A percentile compares a stretch with the other conserved stretches of the same genome.
Evolutionary conservation across 1,284 basidiomycete species (phyloP).

Genomic region (Quambalaria eucalypti): DNA sequence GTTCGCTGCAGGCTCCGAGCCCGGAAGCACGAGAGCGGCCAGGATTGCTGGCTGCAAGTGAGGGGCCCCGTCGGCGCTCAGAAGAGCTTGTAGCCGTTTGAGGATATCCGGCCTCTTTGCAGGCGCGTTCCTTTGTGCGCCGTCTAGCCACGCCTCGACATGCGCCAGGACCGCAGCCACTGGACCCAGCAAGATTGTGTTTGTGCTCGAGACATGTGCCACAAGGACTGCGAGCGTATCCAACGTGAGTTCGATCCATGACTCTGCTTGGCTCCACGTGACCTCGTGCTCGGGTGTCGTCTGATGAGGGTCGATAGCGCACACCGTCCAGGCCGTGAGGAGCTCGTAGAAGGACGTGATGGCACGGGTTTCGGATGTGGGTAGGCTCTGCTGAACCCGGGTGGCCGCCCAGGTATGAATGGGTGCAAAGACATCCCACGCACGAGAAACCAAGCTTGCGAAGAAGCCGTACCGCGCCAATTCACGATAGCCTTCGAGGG

Average conservation of each 20-base stretch:
- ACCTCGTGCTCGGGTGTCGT: slow-evolving; percentile 43
- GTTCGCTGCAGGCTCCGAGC: too few relatives aligned
- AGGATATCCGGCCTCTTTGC: too few relatives aligned
- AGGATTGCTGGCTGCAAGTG: too few relatives aligned
- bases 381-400: neutral
- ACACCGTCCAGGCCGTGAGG: slow-evolving; percentile 66
- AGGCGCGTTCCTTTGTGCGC: neutral
- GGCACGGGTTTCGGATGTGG: slow-evolving; percentile 4
- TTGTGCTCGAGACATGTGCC: neutral
- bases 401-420: neutral
- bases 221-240: neutral
- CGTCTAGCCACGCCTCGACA: neutral
- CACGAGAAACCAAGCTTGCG: slow-evolving; percentile 55
- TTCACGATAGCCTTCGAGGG: slow-evolving; percentile 60
- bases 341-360: slow-evolving; percentile 48
- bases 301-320: slow-evolving; percentile 76
- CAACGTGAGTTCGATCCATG: neutral
- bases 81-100: neutral
- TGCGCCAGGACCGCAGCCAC: neutral
- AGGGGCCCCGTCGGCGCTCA: too few relatives aligned
- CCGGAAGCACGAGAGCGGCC: too few relatives aligned
- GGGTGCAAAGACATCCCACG: slow-evolving; percentile 11
- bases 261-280: neutral
- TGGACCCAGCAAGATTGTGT: neutral
- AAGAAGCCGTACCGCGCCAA: slow-evolving; percentile 72